Base-by-base conservation (phyloP, 2,329 filamentous ascomycete genomes). In the Sarocladium kiliense region DNA sequence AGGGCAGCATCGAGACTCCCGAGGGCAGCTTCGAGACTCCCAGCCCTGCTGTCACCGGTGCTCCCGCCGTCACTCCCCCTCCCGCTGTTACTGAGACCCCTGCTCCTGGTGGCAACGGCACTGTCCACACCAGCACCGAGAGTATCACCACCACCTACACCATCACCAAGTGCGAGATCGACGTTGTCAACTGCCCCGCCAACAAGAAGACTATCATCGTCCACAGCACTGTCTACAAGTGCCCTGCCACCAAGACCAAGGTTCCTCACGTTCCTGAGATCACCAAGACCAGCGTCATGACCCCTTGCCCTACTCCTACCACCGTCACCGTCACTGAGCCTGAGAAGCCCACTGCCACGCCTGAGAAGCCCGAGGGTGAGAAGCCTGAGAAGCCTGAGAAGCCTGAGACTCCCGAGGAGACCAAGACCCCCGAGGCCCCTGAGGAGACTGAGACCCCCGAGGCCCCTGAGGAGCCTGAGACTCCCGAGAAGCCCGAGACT, bases 131-230 rank as follows among this genome's bases (percentile, higher is more conserved):
- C 54, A 60, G 60, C 57, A 65, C 64, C n/a, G 34, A 61, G 4
- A 59, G 45, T 9, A 60, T 60, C 23, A 65, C 65, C 26, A 60
- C 60, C n/a, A 56, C 57, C 18, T 66, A 64, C 60, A 66, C 65
- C 25, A 58, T 73, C 32, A 74, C 71, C 21, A 65, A 63, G 55
- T 74, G 72, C 56, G 69, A 66, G 53, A 67, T 65, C 37, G 63
- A 64, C 3, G 68, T 71, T 18, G 58, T 68, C 57, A 73, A 74
- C 68, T 74, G 72, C 64, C 71, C 71, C 23, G 65, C 68, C 37
- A 62, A 64, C 18, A 69, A 68, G 78, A 67, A 63, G 63, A 67
- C 69, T 30, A 63, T 64, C 34, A 62, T 67, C 23, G 56, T 73
- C 34, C 63, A 66, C 21, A 60, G 58, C 7, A 65, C 63, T 18